Evolutionary conservation across 2,329 filamentous ascomycete species (phyloP).

Genomic region (Lecanicillium sp.): DNA sequence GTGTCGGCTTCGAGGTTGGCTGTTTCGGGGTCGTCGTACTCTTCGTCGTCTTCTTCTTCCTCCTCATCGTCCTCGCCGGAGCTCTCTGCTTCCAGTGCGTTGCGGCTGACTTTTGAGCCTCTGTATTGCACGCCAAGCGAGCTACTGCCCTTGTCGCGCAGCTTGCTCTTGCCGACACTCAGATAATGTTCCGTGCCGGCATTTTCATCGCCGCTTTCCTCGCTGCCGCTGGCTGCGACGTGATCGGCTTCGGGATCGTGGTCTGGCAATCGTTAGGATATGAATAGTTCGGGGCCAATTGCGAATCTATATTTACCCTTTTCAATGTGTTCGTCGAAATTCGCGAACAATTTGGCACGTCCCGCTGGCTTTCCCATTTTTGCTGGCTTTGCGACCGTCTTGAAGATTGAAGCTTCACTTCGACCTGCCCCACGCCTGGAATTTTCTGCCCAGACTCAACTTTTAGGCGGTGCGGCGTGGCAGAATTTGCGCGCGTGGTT

Average conservation of each 20-base stretch:
- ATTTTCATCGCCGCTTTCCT: conserved; percentile 43
- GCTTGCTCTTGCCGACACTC: conserved; percentile 73
- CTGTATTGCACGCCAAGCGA: conserved; percentile 74
- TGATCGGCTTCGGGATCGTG: conserved; percentile 71
- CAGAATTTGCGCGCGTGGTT: conserved; percentile 30
- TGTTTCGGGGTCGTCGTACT: conserved; percentile 52
- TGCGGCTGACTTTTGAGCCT: conserved; percentile 67
- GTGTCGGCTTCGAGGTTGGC: conserved; percentile 49
- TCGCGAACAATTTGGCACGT: conserved; percentile 54
- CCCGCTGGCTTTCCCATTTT: conserved; percentile 48
- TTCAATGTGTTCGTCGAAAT: conserved; percentile 54
- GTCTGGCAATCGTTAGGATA: conserved; percentile 47
- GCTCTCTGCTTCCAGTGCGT: conserved; percentile 54
- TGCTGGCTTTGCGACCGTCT: conserved; percentile 22
- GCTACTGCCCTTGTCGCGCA: conserved; percentile 65
- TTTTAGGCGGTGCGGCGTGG: conserved; percentile 46
- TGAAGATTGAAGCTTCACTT: conserved; percentile 15
- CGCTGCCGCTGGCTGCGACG: conserved; percentile 48
- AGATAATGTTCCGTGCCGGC: conserved; percentile 83
- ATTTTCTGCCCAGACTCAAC: conserved; percentile 32
- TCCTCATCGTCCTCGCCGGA: conserved; percentile 46
- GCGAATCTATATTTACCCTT: conserved; percentile 55
- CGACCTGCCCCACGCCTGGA: conserved; percentile 25
- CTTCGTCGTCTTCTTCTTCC: conserved; percentile 35
- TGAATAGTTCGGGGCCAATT: no score